Base-by-base conservation (phyloP, 768 basidiomycete genomes). In the Xanthoconium purpureum region DNA sequence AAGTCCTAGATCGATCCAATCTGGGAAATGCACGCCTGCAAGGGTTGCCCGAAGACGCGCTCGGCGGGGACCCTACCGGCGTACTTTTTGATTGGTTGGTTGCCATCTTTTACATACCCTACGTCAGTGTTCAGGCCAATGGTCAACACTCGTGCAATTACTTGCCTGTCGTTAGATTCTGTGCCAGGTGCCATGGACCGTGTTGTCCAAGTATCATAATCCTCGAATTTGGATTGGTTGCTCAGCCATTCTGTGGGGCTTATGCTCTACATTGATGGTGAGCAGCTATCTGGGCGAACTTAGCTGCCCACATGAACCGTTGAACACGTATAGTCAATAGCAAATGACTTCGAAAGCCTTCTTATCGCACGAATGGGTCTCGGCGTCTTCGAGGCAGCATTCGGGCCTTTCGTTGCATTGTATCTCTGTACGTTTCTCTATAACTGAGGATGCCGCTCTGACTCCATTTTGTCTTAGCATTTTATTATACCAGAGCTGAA, bases 11-110 rank as follows among this genome's bases (percentile, higher is more conserved):
- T 68, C 81, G 91, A 50, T 84, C 86, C 1, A 91, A 91, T 65
- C 65, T 91, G 39, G 90, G 89, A n/a, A 91, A 92, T 66, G 90
- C 90, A 46, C 80, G 89, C 47, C 74, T 91, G 38, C 87, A 87
- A 72, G 84, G 87, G 13, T 71, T 92, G 13, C 80, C 85, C 3
- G 66, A 81, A 40, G 87, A 91, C 56, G 72, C 75, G 11, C 80
- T 91, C 11, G 78, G 77, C 13, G 88, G 88, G 6, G 89, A 91
- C 64, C 79, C 80, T 10, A 84, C 82, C 0, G 88, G 89, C 1
- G 58, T 76, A 24, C 74, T 84, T n/a, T 91, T 88, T 64, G 88
- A 88, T 65, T 90, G 88, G 89, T 71, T 89, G 43, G 87, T 85
- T 55, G 85, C 88, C 1, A 77, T 79, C 9, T 92, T 91, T 73